phyloP scores from a whole-genome alignment of 345 rosid genomes.

The Moricandia moricandioides region DNA sequence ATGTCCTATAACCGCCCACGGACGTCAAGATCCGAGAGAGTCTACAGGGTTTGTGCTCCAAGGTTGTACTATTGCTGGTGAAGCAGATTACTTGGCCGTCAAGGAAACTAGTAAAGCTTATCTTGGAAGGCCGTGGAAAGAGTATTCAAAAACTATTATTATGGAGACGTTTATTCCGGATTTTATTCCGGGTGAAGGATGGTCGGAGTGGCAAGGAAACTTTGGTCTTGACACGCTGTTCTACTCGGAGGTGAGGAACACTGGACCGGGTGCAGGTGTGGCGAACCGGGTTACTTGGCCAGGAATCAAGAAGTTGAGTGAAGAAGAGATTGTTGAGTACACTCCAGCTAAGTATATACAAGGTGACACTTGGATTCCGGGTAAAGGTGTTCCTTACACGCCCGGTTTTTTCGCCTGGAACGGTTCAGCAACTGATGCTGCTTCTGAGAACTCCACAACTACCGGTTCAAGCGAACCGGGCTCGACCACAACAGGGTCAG shows the following conservation, averaged over 20 bases:
- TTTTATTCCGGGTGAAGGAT: slow-evolving; percentile 57
- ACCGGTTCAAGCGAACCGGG: not conserved
- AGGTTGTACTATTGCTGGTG: slow-evolving; percentile 59
- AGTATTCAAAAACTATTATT: slow-evolving; percentile 54
- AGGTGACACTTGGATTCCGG: slow-evolving; percentile 51
- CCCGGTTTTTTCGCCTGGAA: slow-evolving; percentile 31
- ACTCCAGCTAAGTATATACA: slow-evolving; percentile 44
- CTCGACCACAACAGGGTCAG: not conserved
- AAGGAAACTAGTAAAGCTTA: slow-evolving; percentile 42
- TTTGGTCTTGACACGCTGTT: slow-evolving; percentile 57
- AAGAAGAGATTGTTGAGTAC: slow-evolving; percentile 33
- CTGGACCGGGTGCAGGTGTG: slow-evolving; percentile 61
- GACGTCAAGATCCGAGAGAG: slow-evolving; percentile 42
- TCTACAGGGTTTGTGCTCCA: slow-evolving; percentile 64
- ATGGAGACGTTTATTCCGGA: slow-evolving; percentile 65
- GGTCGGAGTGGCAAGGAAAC: slow-evolving; percentile 55
- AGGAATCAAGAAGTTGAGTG: slow-evolving; percentile 50
- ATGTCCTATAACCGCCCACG: slow-evolving; percentile 62
- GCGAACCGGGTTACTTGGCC: slow-evolving; percentile 58
- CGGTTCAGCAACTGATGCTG: not conserved
- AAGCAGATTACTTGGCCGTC: slow-evolving; percentile 37
- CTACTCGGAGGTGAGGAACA: slow-evolving; percentile 54
- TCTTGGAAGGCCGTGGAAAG: slow-evolving; percentile 75
- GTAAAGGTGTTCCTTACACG: slow-evolving; percentile 48
- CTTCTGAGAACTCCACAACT: slow-evolving; percentile 1